A percentile compares a stretch with the other conserved stretches of the same genome.
These are phyloP conservation scores for Starmerella riodocensis DNA, from an alignment of 805 yeast species.

Conservation along the genomic window DNA sequence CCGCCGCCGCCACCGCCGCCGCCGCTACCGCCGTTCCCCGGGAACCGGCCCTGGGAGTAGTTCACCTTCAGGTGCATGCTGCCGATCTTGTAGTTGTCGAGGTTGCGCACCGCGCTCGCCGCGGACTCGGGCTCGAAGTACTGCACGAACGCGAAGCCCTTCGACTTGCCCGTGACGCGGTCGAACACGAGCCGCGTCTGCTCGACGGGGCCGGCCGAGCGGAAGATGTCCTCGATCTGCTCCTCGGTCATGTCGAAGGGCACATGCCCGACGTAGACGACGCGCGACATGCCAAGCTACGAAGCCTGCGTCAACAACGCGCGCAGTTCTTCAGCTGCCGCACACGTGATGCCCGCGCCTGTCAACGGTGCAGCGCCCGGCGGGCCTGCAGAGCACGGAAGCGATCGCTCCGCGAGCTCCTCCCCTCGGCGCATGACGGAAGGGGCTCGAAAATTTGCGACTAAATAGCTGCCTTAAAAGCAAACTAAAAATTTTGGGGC, in stretches of 20 bases:
- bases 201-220: constrained; percentile 77
- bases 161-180: constrained; percentile 76
- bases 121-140: constrained; percentile 78
- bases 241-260: constrained; percentile 92
- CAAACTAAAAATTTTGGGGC: too few relatives aligned
- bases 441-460: too few relatives aligned
- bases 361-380: too few relatives aligned
- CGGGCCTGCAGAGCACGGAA: too few relatives aligned
- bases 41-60: constrained; percentile 16
- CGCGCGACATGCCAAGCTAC: constrained; percentile 27
- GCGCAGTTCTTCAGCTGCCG: too few relatives aligned
- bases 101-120: constrained; percentile 76
- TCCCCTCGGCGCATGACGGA: too few relatives aligned
- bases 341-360: too few relatives aligned
- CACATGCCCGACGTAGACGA: constrained; percentile 69
- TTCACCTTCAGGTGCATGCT: constrained; percentile 61
- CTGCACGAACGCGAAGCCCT: constrained; percentile 80
- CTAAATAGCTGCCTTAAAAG: too few relatives aligned
- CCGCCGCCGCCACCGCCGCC: neutral
- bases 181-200: constrained; percentile 69
- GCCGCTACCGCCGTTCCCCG: constrained; percentile 1
- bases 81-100: constrained; percentile 67
- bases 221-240: constrained; percentile 74
- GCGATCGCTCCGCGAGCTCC: too few relatives aligned
- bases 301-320: too few relatives aligned